Percentiles rank a stretch among this genome's conserved stretches.
phyloP scores from a whole-genome alignment of 148 eudicot species.

The Amaranthus cruentus region DNA sequence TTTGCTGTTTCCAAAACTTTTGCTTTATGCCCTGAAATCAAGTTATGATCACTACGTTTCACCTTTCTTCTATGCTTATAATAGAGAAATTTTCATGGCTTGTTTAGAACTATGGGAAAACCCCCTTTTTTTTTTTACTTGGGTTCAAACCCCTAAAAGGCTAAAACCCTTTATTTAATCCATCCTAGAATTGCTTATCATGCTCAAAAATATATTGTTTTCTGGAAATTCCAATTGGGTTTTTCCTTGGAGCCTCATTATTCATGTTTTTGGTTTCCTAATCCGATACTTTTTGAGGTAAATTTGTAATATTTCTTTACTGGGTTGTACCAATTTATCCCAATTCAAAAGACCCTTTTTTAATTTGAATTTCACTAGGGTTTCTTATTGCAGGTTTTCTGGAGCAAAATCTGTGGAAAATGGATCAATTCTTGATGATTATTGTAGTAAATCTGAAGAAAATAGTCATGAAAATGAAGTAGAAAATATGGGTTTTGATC shows the following conservation, averaged over 20 bases:
- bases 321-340: conserved; percentile 3
- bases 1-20: background rate
- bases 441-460: background rate
- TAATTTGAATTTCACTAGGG: background rate
- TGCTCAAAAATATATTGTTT: conserved; percentile 26
- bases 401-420: conserved; percentile 19
- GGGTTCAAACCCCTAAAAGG: conserved; percentile 27
- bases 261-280: conserved; percentile 35
- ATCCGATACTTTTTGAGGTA: conserved; percentile 37
- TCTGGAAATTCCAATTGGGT: conserved; percentile 35
- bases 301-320: background rate
- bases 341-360: background rate
- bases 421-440: conserved; percentile 3
- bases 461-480: too few species aligned
- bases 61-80: conserved; percentile 27
- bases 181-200: conserved; percentile 8
- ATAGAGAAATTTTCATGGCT: conserved; percentile 21
- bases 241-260: conserved; percentile 30
- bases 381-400: conserved; percentile 18
- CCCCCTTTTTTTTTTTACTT: conserved; percentile 1
- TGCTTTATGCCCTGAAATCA: background rate
- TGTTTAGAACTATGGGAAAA: conserved; percentile 13
- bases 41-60: conserved; percentile 2
- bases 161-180: background rate
- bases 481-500: conserved; percentile 11